Conservation (phyloP, 1,284 basidiomycete genomes). For the Ganoderma sp. region DNA sequence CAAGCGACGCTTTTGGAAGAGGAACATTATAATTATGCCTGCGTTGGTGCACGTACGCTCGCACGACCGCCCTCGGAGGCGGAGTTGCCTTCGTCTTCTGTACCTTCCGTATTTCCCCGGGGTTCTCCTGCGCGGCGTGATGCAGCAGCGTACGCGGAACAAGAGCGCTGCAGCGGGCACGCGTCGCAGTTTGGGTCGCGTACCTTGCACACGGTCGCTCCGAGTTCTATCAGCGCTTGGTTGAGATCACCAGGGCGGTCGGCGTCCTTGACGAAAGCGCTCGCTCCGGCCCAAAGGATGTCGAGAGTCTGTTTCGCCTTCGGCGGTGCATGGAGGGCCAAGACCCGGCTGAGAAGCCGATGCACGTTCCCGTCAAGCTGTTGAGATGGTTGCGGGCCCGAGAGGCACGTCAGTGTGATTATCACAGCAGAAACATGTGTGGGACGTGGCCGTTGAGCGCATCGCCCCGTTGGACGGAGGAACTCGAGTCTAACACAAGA, state of each 20-base stretch:
- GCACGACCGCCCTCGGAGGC: conserved; percentile 12
- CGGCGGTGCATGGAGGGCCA: conserved; percentile 83
- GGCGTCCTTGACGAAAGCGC: conserved; percentile 64
- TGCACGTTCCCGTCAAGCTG: conserved; percentile 94
- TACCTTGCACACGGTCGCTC: conserved; percentile 89
- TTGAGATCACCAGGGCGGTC: conserved; percentile 81
- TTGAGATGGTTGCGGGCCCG: conserved; percentile 18
- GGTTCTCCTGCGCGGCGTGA: conserved; percentile 15
- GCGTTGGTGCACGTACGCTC: background rate
- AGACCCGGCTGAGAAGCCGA: conserved; percentile 78
- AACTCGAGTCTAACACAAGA: background rate
- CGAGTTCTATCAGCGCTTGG: conserved; percentile 87
- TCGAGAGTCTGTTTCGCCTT: conserved; percentile 81
- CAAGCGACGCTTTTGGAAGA: conserved; percentile 22
- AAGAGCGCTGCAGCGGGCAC: conserved; percentile 77
- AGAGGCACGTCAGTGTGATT: conserved; percentile 13
- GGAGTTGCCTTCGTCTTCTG: conserved; percentile 26
- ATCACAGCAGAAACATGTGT: conserved; percentile 6
- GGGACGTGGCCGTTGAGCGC: background rate
- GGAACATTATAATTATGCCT: background rate
- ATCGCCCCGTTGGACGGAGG: background rate
- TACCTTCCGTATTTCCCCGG: conserved; percentile 16
- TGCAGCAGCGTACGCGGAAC: conserved; percentile 61
- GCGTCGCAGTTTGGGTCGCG: conserved; percentile 73
- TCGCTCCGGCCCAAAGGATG: conserved; percentile 82